phyloP scores from a whole-genome alignment of 257 asterid species.

The Avicennia marina region DNA sequence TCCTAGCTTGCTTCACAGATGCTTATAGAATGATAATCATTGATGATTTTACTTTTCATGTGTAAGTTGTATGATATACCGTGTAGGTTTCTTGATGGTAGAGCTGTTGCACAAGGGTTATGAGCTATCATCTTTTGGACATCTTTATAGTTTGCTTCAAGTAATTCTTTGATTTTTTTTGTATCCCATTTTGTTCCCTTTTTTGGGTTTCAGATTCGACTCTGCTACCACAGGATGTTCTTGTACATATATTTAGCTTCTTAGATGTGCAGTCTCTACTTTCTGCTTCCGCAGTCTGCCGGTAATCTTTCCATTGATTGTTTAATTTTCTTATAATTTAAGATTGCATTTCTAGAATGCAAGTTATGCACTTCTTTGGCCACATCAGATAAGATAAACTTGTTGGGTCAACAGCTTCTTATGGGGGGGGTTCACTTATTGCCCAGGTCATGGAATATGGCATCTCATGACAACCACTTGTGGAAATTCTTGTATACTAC shows the following conservation, averaged over 20 bases:
- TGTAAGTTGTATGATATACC: background rate
- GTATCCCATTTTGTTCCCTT: background rate
- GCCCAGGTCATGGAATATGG: constrained; percentile 67
- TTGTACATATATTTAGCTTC: constrained; percentile 56
- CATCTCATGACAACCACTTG: constrained; percentile 60
- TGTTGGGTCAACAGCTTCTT: background rate
- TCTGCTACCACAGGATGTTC: constrained; percentile 66
- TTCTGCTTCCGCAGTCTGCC: constrained; percentile 68
- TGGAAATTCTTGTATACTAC: constrained; percentile 50
- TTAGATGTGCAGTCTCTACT: constrained; percentile 63
- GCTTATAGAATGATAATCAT: background rate
- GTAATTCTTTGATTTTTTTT: background rate
- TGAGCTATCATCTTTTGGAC: too few relatives aligned
- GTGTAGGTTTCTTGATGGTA: background rate
- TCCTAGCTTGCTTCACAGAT: background rate
- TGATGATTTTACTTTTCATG: background rate
- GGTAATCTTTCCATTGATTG: constrained; percentile 33
- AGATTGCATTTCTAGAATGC: background rate
- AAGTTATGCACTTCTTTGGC: background rate
- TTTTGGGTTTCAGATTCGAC: constrained; percentile 36
- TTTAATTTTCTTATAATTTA: constrained; percentile 3
- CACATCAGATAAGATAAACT: background rate
- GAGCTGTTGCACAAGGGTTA: background rate
- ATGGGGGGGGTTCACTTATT: constrained; percentile 6
- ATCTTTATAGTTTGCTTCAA: too few relatives aligned